Evolutionary conservation across 2,329 filamentous ascomycete genomes (phyloP).

Genomic region (Herpotrichia juniperi): DNA sequence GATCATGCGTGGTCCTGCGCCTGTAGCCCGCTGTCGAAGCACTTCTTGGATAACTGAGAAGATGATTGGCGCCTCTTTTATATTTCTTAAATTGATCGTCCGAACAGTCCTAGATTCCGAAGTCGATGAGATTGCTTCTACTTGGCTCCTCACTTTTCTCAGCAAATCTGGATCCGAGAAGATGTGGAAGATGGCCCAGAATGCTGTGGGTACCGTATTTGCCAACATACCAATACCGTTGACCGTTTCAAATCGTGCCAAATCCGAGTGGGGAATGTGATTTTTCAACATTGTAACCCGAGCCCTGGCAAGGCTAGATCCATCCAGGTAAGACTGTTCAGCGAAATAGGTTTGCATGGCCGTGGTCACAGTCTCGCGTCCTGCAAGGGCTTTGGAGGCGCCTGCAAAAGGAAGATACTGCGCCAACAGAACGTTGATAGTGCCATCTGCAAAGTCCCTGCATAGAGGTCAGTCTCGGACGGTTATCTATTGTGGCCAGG

Average conservation of each 20-base stretch:
- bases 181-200: constrained; percentile 48
- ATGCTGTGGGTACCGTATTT: constrained; percentile 45
- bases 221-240: constrained; percentile 43
- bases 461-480: background rate
- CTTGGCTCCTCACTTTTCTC: constrained; percentile 31
- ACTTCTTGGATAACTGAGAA: constrained; percentile 48
- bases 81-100: constrained; percentile 26
- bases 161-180: constrained; percentile 40
- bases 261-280: constrained; percentile 38
- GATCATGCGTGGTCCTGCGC: constrained; percentile 36
- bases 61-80: constrained; percentile 32
- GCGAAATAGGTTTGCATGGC: constrained; percentile 37
- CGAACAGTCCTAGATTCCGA: background rate
- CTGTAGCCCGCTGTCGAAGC: constrained; percentile 42
- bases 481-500: no score
- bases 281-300: constrained; percentile 15
- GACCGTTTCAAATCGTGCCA: constrained; percentile 46
- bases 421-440: constrained; percentile 15
- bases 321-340: constrained; percentile 35
- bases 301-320: constrained; percentile 36
- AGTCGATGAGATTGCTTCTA: constrained; percentile 3
- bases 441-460: constrained; percentile 20
- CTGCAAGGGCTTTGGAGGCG: background rate
- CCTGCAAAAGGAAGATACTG: background rate
- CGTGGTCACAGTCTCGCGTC: background rate